phyloP scores from a whole-genome alignment of 495 filamentous ascomycete species.

The Penicillium nucicola region DNA sequence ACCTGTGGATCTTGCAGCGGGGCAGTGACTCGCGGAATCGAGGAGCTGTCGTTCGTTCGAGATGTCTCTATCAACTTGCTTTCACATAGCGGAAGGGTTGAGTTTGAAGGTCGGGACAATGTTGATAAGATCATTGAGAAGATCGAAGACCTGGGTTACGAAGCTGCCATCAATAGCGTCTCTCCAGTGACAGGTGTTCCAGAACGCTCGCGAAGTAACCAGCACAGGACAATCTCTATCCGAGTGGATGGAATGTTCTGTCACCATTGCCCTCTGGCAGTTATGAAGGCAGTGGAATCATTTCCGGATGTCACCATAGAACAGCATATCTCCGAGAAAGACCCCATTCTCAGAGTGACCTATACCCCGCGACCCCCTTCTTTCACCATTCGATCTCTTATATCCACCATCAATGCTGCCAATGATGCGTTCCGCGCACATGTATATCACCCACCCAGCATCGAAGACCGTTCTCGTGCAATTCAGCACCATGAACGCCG shows the following conservation, averaged over 20 bases:
- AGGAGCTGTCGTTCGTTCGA: conserved; percentile 60
- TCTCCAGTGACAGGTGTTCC: conserved; percentile 11
- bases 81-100: conserved; percentile 66
- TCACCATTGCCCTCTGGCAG: conserved; percentile 69
- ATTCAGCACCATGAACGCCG: conserved; percentile 64
- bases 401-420: conserved; percentile 59
- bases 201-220: conserved; percentile 3
- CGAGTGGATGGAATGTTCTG: conserved; percentile 84
- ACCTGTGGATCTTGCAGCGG: conserved; percentile 75
- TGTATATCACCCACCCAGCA: conserved; percentile 75
- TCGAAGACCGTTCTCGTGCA: conserved; percentile 77
- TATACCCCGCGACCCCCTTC: conserved; percentile 67
- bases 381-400: conserved; percentile 75
- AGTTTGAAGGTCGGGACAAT: conserved; percentile 55
- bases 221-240: conserved; percentile 60
- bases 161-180: conserved; percentile 54
- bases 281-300: conserved; percentile 50
- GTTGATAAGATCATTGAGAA: conserved; percentile 57
- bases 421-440: conserved; percentile 62
- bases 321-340: conserved; percentile 43
- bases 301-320: conserved; percentile 52
- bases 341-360: conserved; percentile 66
- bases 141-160: conserved; percentile 81
- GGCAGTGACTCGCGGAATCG: conserved; percentile 60
- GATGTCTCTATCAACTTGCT: conserved; percentile 67